These are phyloP conservation scores for Yamadazyma paraphyllophila DNA, from an alignment of 805 yeast species.

Conservation along the genomic window DNA sequence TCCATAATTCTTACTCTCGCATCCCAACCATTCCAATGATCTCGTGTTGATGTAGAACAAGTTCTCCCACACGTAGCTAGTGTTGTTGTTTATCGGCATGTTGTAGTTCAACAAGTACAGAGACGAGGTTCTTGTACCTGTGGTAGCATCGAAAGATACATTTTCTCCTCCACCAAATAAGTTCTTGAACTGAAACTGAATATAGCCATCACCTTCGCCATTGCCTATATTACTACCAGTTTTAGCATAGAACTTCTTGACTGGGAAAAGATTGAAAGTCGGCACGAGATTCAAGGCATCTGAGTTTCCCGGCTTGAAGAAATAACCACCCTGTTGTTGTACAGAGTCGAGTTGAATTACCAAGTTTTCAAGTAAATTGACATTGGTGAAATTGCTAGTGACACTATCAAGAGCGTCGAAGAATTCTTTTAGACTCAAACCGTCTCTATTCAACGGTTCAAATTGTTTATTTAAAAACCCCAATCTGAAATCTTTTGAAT, in stretches of 20 bases:
- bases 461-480: conserved; percentile 47
- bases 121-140: conserved; percentile 50
- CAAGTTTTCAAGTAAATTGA: conserved; percentile 15
- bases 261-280: conserved; percentile 45
- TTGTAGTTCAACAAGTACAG: conserved; percentile 48
- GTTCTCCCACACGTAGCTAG: conserved; percentile 40
- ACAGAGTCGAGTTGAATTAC: conserved; percentile 7
- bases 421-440: conserved; percentile 39
- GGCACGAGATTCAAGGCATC: conserved; percentile 31
- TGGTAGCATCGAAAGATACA: conserved; percentile 48
- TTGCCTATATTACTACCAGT: conserved; percentile 96
- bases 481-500: conserved; percentile 46
- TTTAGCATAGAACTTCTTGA: conserved; percentile 72
- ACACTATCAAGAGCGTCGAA: conserved; percentile 43
- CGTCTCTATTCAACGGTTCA: conserved; percentile 38
- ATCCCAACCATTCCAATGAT: conserved; percentile 47
- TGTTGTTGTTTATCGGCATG: conserved; percentile 44
- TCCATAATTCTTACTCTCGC: conserved; percentile 46
- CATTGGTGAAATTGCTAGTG: conserved; percentile 41
- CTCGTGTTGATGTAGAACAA: conserved; percentile 43
- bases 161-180: conserved; percentile 58
- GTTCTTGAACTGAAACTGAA: conserved; percentile 62
- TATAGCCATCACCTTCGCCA: conserved; percentile 94
- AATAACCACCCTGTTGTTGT: conserved; percentile 14
- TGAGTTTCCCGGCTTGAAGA: conserved; percentile 6